Evolutionary conservation across 2,329 filamentous ascomycete species (phyloP).

Genomic region (Aphanoascus verrucosus): DNA sequence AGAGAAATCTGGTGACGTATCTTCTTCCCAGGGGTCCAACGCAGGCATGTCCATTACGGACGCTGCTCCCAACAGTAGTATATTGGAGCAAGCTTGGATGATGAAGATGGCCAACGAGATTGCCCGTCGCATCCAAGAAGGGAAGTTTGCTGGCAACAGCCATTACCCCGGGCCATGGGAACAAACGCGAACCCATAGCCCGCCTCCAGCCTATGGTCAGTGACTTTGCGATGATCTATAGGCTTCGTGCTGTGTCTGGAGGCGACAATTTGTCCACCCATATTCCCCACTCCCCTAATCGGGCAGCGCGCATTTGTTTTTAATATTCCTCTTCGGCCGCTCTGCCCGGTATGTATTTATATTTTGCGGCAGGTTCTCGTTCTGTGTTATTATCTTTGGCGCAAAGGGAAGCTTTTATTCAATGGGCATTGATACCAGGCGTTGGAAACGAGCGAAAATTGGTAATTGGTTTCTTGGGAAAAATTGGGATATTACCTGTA

Average conservation of each 20-base stretch:
- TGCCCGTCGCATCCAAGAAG: constrained; percentile 70
- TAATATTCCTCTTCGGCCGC: not conserved
- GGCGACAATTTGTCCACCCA: not conserved
- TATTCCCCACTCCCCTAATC: constrained; percentile 3
- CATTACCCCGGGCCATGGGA: constrained; percentile 31
- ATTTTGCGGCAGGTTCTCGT: not conserved
- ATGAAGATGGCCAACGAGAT: constrained; percentile 82
- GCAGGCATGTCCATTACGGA: constrained; percentile 11
- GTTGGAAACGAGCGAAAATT: constrained; percentile 5
- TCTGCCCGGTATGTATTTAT: constrained; percentile 9
- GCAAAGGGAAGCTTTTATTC: not conserved
- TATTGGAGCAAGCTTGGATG: constrained; percentile 40
- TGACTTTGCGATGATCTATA: constrained; percentile 18
- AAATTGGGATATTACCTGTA: not conserved
- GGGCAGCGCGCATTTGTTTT: constrained; percentile 1
- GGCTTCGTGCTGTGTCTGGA: not conserved
- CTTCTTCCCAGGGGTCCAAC: not conserved
- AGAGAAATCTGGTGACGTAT: not conserved
- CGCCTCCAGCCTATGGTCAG: constrained; percentile 38
- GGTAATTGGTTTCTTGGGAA: not conserved
- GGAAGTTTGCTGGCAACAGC: constrained; percentile 48
- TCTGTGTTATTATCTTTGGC: constrained; percentile 4
- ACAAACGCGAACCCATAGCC: constrained; percentile 28
- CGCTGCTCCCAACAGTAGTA: constrained; percentile 20
- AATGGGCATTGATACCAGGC: constrained; percentile 8